Percentiles rank a stretch among this genome's conserved stretches.
phyloP scores from a whole-genome alignment of 306 rosid species.

The Corylus heterophylla region DNA sequence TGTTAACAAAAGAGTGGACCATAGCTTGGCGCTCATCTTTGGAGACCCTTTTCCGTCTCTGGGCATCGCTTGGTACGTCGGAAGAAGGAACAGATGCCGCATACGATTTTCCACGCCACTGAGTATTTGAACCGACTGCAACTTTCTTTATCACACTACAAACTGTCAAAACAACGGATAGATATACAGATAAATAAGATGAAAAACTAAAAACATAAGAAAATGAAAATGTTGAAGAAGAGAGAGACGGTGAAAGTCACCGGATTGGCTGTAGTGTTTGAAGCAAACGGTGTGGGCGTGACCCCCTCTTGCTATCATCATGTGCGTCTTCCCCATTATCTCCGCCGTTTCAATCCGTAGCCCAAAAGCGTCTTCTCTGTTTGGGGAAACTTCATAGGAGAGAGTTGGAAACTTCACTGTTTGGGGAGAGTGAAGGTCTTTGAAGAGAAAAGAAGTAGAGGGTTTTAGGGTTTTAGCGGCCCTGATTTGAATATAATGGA shows the following conservation, averaged over 20 bases:
- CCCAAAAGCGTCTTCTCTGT: neutral
- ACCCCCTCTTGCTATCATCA: conserved; percentile 8
- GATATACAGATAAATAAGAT: neutral
- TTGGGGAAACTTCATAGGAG: neutral
- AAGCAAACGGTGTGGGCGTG: conserved; percentile 9
- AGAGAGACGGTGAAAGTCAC: neutral
- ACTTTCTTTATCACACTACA: conserved; percentile 22
- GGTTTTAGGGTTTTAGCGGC: conserved; percentile 10
- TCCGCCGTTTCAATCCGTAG: neutral
- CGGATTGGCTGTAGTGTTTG: neutral
- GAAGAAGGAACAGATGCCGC: conserved; percentile 50
- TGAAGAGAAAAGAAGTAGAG: neutral
- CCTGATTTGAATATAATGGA: neutral
- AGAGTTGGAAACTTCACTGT: neutral
- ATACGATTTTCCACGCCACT: conserved; percentile 40
- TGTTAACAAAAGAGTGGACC: conserved; percentile 59
- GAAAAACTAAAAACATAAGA: neutral
- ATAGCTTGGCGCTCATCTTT: conserved; percentile 49
- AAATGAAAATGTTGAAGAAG: neutral
- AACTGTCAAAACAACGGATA: conserved; percentile 19
- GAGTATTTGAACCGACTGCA: conserved; percentile 28
- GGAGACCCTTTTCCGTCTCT: conserved; percentile 35
- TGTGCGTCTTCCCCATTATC: conserved; percentile 17
- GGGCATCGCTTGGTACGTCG: conserved; percentile 22
- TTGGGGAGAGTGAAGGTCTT: neutral